Conservation (phyloP, 805 yeast genomes). For the Starmerella sirachaensis region DNA sequence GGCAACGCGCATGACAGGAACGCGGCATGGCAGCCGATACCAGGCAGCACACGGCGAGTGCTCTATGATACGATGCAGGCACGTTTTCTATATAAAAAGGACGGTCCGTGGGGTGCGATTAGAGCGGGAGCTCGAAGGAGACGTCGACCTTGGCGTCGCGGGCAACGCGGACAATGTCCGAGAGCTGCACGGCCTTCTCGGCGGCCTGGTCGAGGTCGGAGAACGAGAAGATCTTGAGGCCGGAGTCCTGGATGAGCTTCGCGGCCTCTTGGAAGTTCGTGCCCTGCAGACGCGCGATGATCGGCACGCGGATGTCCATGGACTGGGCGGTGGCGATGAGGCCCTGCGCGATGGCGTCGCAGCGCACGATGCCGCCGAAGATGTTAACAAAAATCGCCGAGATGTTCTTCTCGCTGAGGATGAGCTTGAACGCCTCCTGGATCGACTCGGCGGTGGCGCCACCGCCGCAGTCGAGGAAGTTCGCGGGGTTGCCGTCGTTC, state of each 20-base stretch:
- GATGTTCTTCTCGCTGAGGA: slow-evolving; percentile 77
- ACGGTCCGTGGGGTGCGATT: too few species aligned
- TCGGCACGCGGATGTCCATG: slow-evolving; percentile 82
- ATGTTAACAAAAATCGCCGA: slow-evolving; percentile 95
- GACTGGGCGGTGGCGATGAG: slow-evolving; percentile 88
- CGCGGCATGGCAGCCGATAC: too few species aligned
- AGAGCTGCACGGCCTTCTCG: slow-evolving; percentile 75
- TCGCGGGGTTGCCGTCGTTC: slow-evolving; percentile 98
- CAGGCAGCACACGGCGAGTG: too few species aligned
- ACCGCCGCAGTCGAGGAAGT: slow-evolving; percentile 99
- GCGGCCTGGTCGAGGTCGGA: slow-evolving; percentile 97
- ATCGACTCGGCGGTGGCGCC: slow-evolving; percentile 98
- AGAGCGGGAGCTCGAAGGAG: slow-evolving; percentile 38
- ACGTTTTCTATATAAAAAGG: too few species aligned
- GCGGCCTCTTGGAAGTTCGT: slow-evolving; percentile 87
- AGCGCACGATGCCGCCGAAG: slow-evolving; percentile 98
- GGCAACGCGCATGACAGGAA: too few species aligned
- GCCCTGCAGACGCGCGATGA: slow-evolving; percentile 97
- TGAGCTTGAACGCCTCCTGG: slow-evolving; percentile 89
- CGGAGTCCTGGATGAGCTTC: slow-evolving; percentile 73
- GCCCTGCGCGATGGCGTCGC: slow-evolving; percentile 98
- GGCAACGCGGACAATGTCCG: slow-evolving; percentile 38
- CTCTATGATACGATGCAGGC: too few species aligned
- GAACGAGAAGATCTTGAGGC: slow-evolving; percentile 82
- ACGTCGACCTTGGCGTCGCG: slow-evolving; percentile 40